Evolutionary conservation across 2,329 filamentous ascomycete species (phyloP).

Genomic region (Ophiocordyceps australis): DNA sequence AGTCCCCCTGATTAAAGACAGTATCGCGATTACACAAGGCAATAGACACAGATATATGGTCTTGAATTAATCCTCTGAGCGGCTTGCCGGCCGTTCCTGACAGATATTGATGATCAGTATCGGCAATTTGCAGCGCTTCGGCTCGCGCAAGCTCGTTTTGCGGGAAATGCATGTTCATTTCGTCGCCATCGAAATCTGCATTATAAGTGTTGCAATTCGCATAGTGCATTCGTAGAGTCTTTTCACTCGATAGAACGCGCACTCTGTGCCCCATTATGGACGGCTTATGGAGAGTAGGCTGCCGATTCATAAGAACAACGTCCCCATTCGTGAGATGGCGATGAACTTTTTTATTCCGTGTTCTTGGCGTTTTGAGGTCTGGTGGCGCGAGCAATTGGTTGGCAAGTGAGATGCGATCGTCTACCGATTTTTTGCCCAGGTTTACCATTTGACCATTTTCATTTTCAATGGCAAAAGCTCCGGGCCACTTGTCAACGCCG

Average conservation of each 20-base stretch:
- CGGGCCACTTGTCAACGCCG: constrained; percentile 83
- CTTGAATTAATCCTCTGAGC: constrained; percentile 88
- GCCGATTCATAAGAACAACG: constrained; percentile 95
- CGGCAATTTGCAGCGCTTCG: constrained; percentile 82
- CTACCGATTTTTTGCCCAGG: constrained; percentile 67
- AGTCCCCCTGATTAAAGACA: constrained; percentile 74
- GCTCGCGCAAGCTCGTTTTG: constrained; percentile 90
- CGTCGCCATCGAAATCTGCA: constrained; percentile 96
- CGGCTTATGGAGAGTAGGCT: constrained; percentile 93
- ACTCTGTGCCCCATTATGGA: constrained; percentile 98
- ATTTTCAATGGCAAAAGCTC: constrained; percentile 85
- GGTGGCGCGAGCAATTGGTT: constrained; percentile 85
- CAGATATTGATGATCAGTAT: constrained; percentile 94
- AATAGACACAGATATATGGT: constrained; percentile 91
- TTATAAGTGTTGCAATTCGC: constrained; percentile 99
- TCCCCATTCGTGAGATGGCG: constrained; percentile 92
- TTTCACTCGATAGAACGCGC: constrained; percentile 79
- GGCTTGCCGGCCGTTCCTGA: constrained; percentile 89
- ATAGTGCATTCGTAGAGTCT: constrained; percentile 98
- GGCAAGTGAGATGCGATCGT: constrained; percentile 76
- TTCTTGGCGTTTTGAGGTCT: constrained; percentile 52
- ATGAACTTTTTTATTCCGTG: constrained; percentile 88
- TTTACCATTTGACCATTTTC: constrained; percentile 86
- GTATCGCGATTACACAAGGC: constrained; percentile 81
- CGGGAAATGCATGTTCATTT: constrained; percentile 99